These are phyloP conservation scores for Trichoderma breve DNA, from an alignment of 2,329 filamentous ascomycete genomes.

Conservation along the genomic window DNA sequence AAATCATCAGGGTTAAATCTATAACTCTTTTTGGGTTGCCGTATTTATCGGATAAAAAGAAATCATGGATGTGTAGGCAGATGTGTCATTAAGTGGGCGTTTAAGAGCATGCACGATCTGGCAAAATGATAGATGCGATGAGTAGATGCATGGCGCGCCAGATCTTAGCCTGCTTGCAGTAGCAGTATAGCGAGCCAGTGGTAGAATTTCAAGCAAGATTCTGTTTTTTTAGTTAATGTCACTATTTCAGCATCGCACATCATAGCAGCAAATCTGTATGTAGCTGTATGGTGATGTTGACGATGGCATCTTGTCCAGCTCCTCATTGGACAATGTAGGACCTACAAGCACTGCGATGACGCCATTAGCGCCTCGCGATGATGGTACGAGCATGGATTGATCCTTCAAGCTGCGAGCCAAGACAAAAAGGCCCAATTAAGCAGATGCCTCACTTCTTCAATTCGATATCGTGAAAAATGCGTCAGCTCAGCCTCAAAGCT, in stretches of 20 bases:
- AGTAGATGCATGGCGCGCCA: constrained; percentile 4
- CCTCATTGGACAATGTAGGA: background rate
- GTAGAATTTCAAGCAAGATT: constrained; percentile 11
- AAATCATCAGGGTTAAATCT: constrained; percentile 21
- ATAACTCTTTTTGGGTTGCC: background rate
- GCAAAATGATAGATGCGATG: constrained; percentile 22
- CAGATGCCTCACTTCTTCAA: background rate
- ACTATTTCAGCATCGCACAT: background rate
- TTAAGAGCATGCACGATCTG: constrained; percentile 20
- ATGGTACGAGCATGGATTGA: background rate
- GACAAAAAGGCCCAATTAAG: background rate
- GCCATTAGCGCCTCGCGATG: constrained; percentile 10
- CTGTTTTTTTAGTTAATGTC: background rate
- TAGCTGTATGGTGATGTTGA: background rate
- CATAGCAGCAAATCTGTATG: background rate
- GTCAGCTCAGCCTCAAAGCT: background rate
- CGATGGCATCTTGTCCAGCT: background rate
- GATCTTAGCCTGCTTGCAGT: background rate
- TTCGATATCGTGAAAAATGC: background rate
- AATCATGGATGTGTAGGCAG: constrained; percentile 3
- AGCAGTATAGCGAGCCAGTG: background rate
- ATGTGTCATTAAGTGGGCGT: constrained; percentile 23
- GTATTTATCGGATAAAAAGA: background rate
- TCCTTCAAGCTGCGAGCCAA: background rate
- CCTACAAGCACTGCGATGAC: background rate